Conservation (phyloP, 108 stramenopile genomes). For the Cyclotella baltica region DNA sequence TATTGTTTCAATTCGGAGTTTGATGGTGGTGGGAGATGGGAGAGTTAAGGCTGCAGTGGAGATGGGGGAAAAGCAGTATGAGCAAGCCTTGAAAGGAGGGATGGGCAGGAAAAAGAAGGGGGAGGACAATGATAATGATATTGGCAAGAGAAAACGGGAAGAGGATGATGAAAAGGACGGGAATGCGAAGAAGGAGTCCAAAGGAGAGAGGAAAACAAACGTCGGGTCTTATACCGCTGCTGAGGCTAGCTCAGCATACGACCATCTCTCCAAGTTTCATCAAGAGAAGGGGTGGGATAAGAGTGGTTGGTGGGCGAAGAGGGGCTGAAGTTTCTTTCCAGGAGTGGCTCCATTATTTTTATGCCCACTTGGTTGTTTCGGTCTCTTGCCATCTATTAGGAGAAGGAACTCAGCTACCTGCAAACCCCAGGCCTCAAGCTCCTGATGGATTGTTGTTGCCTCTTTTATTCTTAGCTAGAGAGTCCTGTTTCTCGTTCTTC, state of each 20-base stretch:
- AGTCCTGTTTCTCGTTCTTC: background rate
- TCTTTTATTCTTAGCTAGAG: background rate
- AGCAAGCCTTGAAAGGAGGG: slow-evolving; percentile 13
- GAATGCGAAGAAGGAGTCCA: slow-evolving; percentile 27
- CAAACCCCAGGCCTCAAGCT: background rate
- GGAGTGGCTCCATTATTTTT: background rate
- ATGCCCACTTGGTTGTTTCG: background rate
- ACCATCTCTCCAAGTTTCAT: slow-evolving; percentile 86
- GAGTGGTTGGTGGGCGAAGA: slow-evolving; percentile 85
- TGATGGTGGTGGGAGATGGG: slow-evolving; percentile 92
- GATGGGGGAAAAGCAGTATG: slow-evolving; percentile 55
- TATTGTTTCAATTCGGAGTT: slow-evolving; percentile 89
- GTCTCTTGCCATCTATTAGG: background rate
- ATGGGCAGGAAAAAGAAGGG: slow-evolving; percentile 27
- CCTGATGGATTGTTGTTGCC: background rate
- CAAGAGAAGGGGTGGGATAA: slow-evolving; percentile 91
- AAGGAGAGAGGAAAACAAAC: slow-evolving; percentile 48
- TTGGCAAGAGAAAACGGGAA: slow-evolving; percentile 12
- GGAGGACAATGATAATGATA: slow-evolving; percentile 19
- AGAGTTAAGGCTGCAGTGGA: slow-evolving; percentile 75
- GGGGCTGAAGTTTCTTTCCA: slow-evolving; percentile 50
- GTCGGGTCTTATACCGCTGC: slow-evolving; percentile 64
- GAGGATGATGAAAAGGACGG: slow-evolving; percentile 30
- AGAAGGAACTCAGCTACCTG: background rate
- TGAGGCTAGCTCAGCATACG: slow-evolving; percentile 81